These are phyloP conservation scores for Trichoderma parareesei DNA, from an alignment of 495 filamentous ascomycete genomes.

Conservation along the genomic window DNA sequence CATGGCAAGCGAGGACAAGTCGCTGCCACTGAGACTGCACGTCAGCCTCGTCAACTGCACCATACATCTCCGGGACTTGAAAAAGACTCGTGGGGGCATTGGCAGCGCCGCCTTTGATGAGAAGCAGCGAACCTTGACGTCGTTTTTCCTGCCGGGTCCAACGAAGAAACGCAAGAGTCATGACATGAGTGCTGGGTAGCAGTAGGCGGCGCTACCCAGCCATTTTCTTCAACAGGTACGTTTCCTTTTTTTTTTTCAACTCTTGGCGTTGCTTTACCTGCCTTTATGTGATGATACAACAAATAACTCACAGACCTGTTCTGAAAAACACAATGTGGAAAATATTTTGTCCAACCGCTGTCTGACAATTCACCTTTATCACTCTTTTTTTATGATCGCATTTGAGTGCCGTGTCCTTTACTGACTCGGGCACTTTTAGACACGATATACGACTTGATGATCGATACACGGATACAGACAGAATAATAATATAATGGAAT, in stretches of 20 bases:
- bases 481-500: background rate
- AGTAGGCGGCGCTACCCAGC: background rate
- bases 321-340: constrained; percentile 56
- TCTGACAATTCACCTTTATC: constrained; percentile 45
- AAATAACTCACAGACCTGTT: constrained; percentile 75
- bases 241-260: constrained; percentile 18
- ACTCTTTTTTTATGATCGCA: constrained; percentile 12
- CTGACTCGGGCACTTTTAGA: constrained; percentile 18
- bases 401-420: constrained; percentile 12
- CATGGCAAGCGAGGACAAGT: constrained; percentile 12
- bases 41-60: constrained; percentile 54
- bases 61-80: constrained; percentile 62
- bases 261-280: background rate
- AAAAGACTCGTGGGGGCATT: constrained; percentile 68
- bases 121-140: constrained; percentile 62
- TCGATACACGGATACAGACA: background rate
- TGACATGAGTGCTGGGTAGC: constrained; percentile 9
- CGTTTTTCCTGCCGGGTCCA: constrained; percentile 47
- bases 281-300: constrained; percentile 51
- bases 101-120: constrained; percentile 66
- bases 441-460: background rate
- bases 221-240: constrained; percentile 20
- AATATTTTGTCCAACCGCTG: constrained; percentile 65
- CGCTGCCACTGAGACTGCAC: constrained; percentile 18
- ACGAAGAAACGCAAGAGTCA: constrained; percentile 14